phyloP scores from a whole-genome alignment of 176 grass and related monocot genomes.

The Rhynchospora pubera region DNA sequence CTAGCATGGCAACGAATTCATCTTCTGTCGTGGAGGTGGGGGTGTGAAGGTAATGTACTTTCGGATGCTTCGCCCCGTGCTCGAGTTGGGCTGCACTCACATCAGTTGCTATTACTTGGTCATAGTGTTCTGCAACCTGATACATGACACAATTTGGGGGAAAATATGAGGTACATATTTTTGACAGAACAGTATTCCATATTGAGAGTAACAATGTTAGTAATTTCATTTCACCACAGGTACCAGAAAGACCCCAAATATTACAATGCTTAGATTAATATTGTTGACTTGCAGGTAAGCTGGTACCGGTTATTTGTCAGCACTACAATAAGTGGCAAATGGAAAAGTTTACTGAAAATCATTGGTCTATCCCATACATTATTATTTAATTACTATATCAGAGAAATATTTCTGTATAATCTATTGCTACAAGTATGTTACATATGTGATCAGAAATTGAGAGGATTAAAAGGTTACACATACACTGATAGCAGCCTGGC shows the following conservation, averaged over 20 bases:
- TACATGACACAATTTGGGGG: neutral
- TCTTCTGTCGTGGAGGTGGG: constrained; percentile 46
- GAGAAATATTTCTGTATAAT: neutral
- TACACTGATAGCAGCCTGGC: constrained; percentile 44
- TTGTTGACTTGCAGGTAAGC: neutral
- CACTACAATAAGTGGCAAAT: neutral
- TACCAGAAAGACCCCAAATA: neutral
- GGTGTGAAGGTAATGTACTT: constrained; percentile 50
- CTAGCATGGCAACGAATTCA: constrained; percentile 39
- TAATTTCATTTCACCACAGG: neutral
- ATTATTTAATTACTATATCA: neutral
- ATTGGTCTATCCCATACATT: neutral
- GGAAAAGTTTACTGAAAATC: neutral
- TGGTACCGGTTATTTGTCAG: neutral
- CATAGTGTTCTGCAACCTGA: constrained; percentile 40
- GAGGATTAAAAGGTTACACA: constrained; percentile 23
- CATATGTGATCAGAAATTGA: neutral
- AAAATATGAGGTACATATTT: constrained; percentile 38
- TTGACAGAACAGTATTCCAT: neutral
- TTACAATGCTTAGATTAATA: neutral
- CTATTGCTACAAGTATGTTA: neutral
- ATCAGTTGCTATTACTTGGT: constrained; percentile 50
- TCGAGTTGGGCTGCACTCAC: constrained; percentile 49
- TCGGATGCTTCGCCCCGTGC: constrained; percentile 30
- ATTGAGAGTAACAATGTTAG: neutral